phyloP scores from a whole-genome alignment of 148 eudicot genomes.

The Chenopodium quinoa region DNA sequence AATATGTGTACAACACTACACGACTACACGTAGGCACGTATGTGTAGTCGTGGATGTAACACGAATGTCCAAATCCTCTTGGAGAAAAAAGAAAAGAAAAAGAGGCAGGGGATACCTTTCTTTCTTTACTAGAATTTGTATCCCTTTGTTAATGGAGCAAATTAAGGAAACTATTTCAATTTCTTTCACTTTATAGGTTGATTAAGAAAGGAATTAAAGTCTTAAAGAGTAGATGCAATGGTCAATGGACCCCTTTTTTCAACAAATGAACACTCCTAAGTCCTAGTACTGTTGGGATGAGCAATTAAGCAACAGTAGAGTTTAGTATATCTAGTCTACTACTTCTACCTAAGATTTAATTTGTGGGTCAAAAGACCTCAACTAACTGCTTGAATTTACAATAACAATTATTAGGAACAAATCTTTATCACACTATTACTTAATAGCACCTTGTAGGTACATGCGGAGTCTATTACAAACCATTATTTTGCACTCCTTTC shows the following conservation, averaged over 20 bases:
- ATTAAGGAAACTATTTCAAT: slow-evolving; percentile 5
- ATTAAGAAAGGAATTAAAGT: slow-evolving; percentile 10
- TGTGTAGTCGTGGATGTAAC: not conserved
- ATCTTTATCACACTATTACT: not conserved
- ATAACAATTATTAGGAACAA: not conserved
- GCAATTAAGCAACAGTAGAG: no score
- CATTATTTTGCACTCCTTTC: no score
- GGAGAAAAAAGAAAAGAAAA: not conserved
- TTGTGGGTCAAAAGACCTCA: slow-evolving; percentile 2
- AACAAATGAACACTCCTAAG: not conserved
- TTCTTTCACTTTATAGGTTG: not conserved
- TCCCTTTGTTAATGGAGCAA: slow-evolving; percentile 24
- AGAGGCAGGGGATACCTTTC: not conserved
- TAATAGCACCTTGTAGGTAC: no score
- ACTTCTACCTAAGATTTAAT: not conserved
- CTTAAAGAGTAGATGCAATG: slow-evolving; percentile 10
- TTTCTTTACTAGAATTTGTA: not conserved
- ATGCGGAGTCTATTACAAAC: no score
- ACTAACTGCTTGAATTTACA: slow-evolving; percentile 11
- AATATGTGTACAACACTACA: no score
- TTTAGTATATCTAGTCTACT: not conserved
- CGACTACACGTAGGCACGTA: no score
- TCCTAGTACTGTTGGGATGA: no score
- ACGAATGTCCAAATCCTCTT: no score
- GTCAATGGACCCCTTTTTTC: slow-evolving; percentile 9